These are phyloP conservation scores for Bruguiera sexangula DNA, from an alignment of 345 rosid species.

Conservation along the genomic window DNA sequence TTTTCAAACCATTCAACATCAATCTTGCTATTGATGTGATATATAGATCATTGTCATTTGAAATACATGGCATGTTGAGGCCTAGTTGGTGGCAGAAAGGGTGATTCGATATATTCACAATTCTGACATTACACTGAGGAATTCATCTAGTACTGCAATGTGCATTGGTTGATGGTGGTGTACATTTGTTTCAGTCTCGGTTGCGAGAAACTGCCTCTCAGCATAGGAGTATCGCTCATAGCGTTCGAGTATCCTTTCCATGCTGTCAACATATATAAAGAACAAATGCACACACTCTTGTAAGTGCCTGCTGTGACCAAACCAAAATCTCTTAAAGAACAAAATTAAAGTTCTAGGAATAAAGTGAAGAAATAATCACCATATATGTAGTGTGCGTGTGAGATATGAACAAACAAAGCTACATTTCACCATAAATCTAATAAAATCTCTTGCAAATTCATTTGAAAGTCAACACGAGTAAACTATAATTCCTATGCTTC, in stretches of 20 bases:
- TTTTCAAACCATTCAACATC: no score
- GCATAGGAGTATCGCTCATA: conserved; percentile 78
- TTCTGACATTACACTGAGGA: not conserved
- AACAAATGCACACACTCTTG: not conserved
- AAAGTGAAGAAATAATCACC: no score
- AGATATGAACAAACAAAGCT: no score
- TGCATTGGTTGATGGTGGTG: not conserved
- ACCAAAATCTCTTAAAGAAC: not conserved
- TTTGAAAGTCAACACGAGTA: no score
- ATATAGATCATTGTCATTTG: no score
- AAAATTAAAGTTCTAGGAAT: not conserved
- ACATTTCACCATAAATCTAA: no score
- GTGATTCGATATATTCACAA: not conserved
- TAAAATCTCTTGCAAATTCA: no score
- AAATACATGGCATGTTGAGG: not conserved
- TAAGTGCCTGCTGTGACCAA: not conserved
- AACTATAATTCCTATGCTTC: no score
- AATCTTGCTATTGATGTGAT: no score
- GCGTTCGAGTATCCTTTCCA: conserved; percentile 92
- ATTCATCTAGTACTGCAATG: not conserved
- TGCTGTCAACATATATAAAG: conserved; percentile 42
- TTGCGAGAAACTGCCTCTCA: conserved; percentile 60
- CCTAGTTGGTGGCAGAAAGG: not conserved
- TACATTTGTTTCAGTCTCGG: conserved; percentile 45
- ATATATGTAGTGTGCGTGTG: no score